Conservation (phyloP, 495 filamentous ascomycete species). For the Aspergillus saccharolyticus region DNA sequence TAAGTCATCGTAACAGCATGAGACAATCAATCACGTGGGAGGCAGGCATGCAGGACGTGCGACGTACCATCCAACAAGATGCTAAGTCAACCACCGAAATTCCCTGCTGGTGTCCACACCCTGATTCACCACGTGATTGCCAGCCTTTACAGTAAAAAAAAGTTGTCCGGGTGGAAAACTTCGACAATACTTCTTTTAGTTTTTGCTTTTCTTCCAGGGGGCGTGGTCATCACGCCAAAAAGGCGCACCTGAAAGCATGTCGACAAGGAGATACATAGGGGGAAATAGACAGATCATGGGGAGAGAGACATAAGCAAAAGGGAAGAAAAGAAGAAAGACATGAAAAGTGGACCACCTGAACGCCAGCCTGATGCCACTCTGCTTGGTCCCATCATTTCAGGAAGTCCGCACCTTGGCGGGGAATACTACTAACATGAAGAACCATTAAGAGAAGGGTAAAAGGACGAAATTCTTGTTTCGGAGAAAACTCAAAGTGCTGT, state of each 20-base stretch:
- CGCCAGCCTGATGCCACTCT: constrained; percentile 50
- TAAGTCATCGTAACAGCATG: constrained; percentile 49
- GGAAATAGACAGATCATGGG: constrained; percentile 11
- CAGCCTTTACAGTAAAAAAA: neutral
- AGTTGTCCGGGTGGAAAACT: constrained; percentile 7
- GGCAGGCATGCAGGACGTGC: no score
- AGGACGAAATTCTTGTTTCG: constrained; percentile 30
- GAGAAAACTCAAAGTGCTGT: constrained; percentile 19
- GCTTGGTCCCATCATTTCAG: constrained; percentile 36
- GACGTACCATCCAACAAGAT: no score
- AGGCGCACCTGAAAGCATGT: neutral
- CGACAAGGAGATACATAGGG: constrained; percentile 20
- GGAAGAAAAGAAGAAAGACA: constrained; percentile 30
- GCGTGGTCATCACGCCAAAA: constrained; percentile 3
- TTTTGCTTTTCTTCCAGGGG: constrained; percentile 1
- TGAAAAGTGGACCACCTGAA: constrained; percentile 44
- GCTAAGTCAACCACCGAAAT: no score
- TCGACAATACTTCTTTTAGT: constrained; percentile 4
- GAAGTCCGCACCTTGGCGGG: constrained; percentile 34
- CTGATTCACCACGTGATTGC: neutral
- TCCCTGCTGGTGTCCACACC: no score
- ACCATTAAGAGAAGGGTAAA: constrained; percentile 36
- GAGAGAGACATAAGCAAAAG: constrained; percentile 25
- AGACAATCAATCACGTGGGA: constrained; percentile 28
- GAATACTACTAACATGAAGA: constrained; percentile 40